A percentile compares a stretch with the other conserved stretches of the same genome.
phyloP scores from a whole-genome alignment of 352 stramenopile species.

The Blastocystis sp. region DNA sequence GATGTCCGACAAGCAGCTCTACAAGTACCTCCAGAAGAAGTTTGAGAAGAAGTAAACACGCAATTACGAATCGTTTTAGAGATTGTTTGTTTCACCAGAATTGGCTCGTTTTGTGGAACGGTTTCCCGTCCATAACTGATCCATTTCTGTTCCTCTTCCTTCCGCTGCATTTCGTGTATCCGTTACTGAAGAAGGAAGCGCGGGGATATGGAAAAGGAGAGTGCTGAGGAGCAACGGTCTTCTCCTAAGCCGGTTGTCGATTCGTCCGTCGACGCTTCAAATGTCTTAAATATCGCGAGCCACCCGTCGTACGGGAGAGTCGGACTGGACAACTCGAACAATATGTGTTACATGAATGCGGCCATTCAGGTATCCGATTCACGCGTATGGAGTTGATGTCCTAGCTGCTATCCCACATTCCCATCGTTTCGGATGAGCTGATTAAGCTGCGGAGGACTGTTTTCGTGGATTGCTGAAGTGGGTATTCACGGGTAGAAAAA shows the following conservation, averaged over 20 bases:
- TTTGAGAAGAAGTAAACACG: constrained; percentile 59
- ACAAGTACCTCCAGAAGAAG: constrained; percentile 66
- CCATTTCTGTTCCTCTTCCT: no score
- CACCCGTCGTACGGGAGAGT: constrained; percentile 15
- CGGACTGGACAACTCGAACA: neutral
- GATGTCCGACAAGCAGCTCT: constrained; percentile 69
- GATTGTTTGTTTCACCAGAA: neutral
- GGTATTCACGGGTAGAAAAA: neutral
- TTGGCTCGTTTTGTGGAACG: no score
- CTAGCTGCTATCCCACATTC: constrained; percentile 30
- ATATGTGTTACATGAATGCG: constrained; percentile 30
- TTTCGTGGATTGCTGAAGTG: neutral
- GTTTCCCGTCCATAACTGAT: no score
- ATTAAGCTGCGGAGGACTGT: neutral
- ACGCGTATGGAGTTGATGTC: neutral
- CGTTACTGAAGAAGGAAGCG: no score
- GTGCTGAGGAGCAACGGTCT: no score
- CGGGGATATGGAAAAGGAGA: no score
- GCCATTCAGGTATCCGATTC: constrained; percentile 23
- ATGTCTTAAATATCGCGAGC: no score
- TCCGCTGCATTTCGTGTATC: no score
- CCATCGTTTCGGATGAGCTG: neutral
- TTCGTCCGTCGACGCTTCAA: no score
- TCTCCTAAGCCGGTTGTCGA: no score
- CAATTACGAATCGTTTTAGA: neutral